phyloP scores from a whole-genome alignment of 2,329 filamentous ascomycete species.

The Drechslerella coelobrocha region DNA sequence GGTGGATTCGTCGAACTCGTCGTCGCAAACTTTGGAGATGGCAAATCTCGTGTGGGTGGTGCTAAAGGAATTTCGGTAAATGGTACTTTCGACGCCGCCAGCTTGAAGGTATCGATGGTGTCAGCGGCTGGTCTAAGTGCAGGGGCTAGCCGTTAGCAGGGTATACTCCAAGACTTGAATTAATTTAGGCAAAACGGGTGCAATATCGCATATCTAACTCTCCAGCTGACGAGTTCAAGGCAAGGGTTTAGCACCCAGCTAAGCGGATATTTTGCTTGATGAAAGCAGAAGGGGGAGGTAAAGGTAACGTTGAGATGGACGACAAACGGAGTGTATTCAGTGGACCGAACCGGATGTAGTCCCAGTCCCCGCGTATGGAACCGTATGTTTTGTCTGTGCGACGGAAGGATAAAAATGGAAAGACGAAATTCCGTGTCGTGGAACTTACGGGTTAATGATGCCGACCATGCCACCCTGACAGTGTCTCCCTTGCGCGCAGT shows the following conservation, averaged over 20 bases:
- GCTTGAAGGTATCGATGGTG: constrained; percentile 34
- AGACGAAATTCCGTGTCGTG: constrained; percentile 13
- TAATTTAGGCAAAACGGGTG: constrained; percentile 45
- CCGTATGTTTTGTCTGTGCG: constrained; percentile 8
- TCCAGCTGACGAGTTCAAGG: background rate
- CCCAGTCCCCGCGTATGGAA: constrained; percentile 17
- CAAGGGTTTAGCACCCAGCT: no score
- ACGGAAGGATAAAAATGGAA: constrained; percentile 10
- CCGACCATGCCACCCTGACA: constrained; percentile 78
- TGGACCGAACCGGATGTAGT: background rate
- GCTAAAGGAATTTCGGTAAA: constrained; percentile 33
- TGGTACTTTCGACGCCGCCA: constrained; percentile 35
- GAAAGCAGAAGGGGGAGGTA: background rate
- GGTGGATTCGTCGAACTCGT: constrained; percentile 8
- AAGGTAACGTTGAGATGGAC: no score
- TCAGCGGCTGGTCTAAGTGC: constrained; percentile 33
- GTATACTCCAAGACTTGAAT: constrained; percentile 11
- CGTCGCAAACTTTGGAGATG: constrained; percentile 39
- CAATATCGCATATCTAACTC: constrained; percentile 34
- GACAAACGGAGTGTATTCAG: background rate
- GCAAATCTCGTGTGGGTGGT: constrained; percentile 37
- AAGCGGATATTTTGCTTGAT: no score
- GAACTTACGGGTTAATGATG: constrained; percentile 70
- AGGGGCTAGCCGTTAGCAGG: constrained; percentile 31
- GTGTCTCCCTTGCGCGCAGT: constrained; percentile 76